phyloP scores from a whole-genome alignment of 2,329 filamentous ascomycete species.

The Fusarium guadeloupense region DNA sequence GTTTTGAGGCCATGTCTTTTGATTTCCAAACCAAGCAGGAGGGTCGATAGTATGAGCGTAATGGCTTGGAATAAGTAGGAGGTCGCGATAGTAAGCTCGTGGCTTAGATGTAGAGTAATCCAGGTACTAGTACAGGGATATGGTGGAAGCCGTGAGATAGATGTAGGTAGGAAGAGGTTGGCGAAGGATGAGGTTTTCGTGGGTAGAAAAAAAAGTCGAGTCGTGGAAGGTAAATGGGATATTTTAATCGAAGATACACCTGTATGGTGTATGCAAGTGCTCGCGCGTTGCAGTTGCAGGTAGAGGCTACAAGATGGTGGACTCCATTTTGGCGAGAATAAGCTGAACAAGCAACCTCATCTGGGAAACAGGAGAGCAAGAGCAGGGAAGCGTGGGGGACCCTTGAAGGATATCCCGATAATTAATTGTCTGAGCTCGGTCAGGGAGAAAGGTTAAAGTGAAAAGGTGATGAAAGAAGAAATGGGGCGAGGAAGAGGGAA shows the following conservation, averaged over 20 bases:
- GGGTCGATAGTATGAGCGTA: background rate
- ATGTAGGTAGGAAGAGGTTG: conserved; percentile 11
- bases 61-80: background rate
- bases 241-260: conserved; percentile 35
- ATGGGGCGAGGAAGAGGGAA: conserved; percentile 30
- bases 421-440: conserved; percentile 35
- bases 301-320: conserved; percentile 36
- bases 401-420: conserved; percentile 22
- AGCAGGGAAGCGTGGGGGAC: conserved; percentile 38
- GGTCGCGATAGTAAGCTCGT: background rate
- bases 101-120: background rate
- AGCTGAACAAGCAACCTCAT: conserved; percentile 41
- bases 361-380: conserved; percentile 38
- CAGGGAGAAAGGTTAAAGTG: conserved; percentile 40
- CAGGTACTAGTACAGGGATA: background rate
- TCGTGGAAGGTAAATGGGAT: conserved; percentile 3
- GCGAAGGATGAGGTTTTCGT: conserved; percentile 25
- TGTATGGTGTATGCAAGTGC: conserved; percentile 26
- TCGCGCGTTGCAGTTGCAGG: conserved; percentile 36
- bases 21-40: background rate
- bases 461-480: conserved; percentile 25
- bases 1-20: conserved; percentile 37
- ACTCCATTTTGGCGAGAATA: conserved; percentile 41
- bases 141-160: background rate
- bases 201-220: conserved; percentile 20